Conservation (phyloP, 2,329 filamentous ascomycete genomes). For the Cytospora piceicola region DNA sequence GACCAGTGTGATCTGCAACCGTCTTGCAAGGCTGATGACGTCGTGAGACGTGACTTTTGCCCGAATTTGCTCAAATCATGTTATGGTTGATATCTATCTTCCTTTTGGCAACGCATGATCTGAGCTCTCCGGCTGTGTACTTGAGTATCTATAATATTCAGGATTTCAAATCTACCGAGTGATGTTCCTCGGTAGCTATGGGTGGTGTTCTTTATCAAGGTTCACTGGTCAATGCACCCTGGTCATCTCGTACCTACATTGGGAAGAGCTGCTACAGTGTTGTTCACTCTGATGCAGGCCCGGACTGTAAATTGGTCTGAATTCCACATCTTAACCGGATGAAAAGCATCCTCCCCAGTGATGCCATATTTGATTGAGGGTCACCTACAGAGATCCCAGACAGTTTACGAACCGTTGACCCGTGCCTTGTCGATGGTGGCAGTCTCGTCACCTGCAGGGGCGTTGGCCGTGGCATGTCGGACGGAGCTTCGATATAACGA, state of each 20-base stretch:
- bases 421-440: neutral
- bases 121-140: neutral
- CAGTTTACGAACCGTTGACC: neutral
- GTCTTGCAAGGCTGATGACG: conserved; percentile 6
- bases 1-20: conserved; percentile 13
- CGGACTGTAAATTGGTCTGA: no score
- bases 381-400: neutral
- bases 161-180: no score
- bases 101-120: neutral
- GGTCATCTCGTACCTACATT: neutral
- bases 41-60: neutral
- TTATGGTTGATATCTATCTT: neutral
- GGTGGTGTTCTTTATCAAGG: no score
- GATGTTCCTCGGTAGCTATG: no score
- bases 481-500: neutral
- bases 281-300: neutral
- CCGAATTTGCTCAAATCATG: neutral
- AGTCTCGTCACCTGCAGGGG: neutral
- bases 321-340: no score
- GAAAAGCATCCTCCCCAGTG: no score
- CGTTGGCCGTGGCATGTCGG: neutral
- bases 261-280: neutral
- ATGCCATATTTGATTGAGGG: no score
- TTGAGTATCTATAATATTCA: no score
- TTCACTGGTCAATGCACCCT: no score